phyloP scores from a whole-genome alignment of 1,284 basidiomycete species.

The Tetrapyrgos nigripes region DNA sequence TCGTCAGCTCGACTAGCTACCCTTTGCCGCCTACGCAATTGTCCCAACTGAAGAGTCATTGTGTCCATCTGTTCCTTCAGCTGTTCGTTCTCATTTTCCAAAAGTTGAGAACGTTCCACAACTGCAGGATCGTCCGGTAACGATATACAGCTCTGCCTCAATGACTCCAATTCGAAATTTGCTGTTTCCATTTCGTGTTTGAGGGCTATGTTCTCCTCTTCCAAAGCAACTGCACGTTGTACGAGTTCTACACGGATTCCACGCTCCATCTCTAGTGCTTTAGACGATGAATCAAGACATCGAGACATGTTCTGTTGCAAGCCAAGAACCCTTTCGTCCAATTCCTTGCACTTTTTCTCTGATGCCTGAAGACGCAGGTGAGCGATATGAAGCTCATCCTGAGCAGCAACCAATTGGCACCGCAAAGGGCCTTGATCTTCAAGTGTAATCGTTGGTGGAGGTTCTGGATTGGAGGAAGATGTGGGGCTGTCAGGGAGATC shows the following conservation, averaged over 20 bases:
- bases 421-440: constrained; percentile 25
- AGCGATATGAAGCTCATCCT: constrained; percentile 28
- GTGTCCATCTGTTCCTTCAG: constrained; percentile 16
- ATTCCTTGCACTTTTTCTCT: constrained; percentile 22
- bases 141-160: neutral
- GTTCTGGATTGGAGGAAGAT: neutral
- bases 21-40: neutral
- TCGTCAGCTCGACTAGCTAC: neutral
- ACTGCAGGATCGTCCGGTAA: constrained; percentile 23
- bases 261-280: constrained; percentile 30
- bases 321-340: constrained; percentile 21
- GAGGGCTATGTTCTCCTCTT: constrained; percentile 23
- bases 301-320: constrained; percentile 28
- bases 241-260: constrained; percentile 30
- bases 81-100: constrained; percentile 23
- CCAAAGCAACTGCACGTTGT: constrained; percentile 16
- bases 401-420: constrained; percentile 22
- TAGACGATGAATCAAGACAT: constrained; percentile 31
- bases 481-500: neutral
- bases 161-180: neutral
- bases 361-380: constrained; percentile 20
- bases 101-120: constrained; percentile 15
- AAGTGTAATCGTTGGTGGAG: constrained; percentile 11
- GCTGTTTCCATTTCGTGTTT: constrained; percentile 11
- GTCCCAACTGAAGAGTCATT: neutral